Evolutionary conservation across 2,329 filamentous ascomycete genomes (phyloP), one percentile per base, ranked within the genome.

Genomic region (Fusarium sp.): DNA sequence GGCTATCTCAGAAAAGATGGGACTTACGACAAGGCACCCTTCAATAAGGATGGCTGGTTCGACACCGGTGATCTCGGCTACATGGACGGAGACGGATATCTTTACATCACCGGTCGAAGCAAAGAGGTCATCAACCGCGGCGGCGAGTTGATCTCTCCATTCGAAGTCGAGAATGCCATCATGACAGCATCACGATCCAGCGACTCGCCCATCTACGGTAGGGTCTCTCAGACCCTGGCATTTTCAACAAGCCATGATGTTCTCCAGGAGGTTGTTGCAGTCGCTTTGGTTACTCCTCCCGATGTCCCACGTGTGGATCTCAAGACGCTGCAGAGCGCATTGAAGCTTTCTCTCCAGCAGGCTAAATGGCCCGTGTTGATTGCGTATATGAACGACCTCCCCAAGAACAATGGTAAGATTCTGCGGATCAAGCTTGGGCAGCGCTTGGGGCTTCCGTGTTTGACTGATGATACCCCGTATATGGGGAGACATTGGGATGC

Each of bases 361-460:
- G 56, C 47, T 0, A 62, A 62, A 2, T 62, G 58, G 58, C 58
- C 58, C 1, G 58, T 62, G 0, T 9, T 62, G 5, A 55, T 62
- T 27, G n/a, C 33, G 0, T 62, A 62, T 3, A 62, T 62, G 56
- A 2, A 37, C 0, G 58, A 62, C 7, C 37, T 62, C 4, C 58
- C 58, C 1, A 62, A 62, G 46, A 62, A 62, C 33, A 62, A 62
- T n/a, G 51, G 51, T 14, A 62, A 62, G 8, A 56, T 62, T 0
- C 27, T 62, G 1, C 15, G 58, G 13, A 62, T 62, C 3, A 62
- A 30, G 6, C 56, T 62, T 5, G 47, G 39, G 0, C 41, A 55
- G 7, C 25, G 58, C 0, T 7, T 62, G 4, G 46, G 35, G 0
- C 22, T 62, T 3, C 40, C 41, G 1, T 30, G 6, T 2, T 13